Percentiles rank a stretch among this genome's conserved stretches.
Evolutionary conservation across 805 yeast genomes (phyloP).

Genomic region (Saccharomycopsis fodiens): DNA sequence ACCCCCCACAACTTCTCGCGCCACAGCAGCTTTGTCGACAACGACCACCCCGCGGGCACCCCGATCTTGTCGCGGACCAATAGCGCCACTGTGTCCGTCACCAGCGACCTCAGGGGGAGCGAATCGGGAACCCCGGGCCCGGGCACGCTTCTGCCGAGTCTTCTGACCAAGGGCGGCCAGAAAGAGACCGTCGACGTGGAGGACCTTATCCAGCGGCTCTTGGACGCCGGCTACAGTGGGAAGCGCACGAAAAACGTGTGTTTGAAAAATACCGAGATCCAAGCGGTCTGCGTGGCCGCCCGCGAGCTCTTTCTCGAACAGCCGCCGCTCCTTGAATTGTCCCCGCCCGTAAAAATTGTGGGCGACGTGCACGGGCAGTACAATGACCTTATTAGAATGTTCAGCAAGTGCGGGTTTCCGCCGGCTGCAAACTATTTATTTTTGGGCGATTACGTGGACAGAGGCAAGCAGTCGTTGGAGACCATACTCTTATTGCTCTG

Average conservation of each 20-base stretch:
- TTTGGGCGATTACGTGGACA: slow-evolving; percentile 93
- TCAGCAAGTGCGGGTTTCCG: slow-evolving; percentile 95
- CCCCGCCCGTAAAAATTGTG: slow-evolving; percentile 73
- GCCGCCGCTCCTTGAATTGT: slow-evolving; percentile 80
- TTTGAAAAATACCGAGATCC: slow-evolving; percentile 82
- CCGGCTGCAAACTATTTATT: slow-evolving; percentile 89
- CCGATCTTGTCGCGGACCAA: slow-evolving; percentile 10
- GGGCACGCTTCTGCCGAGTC: slow-evolving; percentile 9
- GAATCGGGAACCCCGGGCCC: slow-evolving; percentile 10
- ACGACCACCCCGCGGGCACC: background rate
- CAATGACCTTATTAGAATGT: slow-evolving; percentile 81
- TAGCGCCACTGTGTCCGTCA: slow-evolving; percentile 13
- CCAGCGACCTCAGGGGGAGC: slow-evolving; percentile 5
- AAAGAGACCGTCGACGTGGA: slow-evolving; percentile 50
- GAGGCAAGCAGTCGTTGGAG: slow-evolving; percentile 94
- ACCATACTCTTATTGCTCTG: slow-evolving; percentile 82
- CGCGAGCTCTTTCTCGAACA: slow-evolving; percentile 85
- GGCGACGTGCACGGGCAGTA: slow-evolving; percentile 98
- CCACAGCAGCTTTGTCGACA: slow-evolving; percentile 11
- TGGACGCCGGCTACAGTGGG: slow-evolving; percentile 95
- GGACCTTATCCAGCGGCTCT: slow-evolving; percentile 78
- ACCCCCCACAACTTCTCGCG: slow-evolving; percentile 16
- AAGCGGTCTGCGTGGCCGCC: slow-evolving; percentile 77
- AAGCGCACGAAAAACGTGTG: slow-evolving; percentile 87
- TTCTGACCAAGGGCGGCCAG: slow-evolving; percentile 8